Base-by-base conservation (phyloP, 768 basidiomycete species). In the Sarcodon sp. region DNA sequence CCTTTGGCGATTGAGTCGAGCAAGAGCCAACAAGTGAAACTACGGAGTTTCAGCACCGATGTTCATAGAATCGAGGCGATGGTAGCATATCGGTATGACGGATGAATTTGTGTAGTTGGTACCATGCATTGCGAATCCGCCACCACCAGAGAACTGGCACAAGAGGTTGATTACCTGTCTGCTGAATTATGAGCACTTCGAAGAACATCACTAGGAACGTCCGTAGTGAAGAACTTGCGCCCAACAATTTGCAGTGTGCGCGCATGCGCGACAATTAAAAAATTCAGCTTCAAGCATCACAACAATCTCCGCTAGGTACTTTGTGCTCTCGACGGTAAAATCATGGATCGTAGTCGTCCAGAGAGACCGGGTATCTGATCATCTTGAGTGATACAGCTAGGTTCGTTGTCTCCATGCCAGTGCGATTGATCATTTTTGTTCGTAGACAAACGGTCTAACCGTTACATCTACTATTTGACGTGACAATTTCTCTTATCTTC, bases 31-130 rank as follows among this genome's bases (percentile, higher is more conserved):
- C 87, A 89, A 58, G 87, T 99, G 64, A 91, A 96, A 65, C 75
- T 99, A 68, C 72, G 94, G 56, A 92, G 80, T 60, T 99, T 98
- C 67, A 93, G 88, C 64, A 99, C 96, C 4, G 93, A 97, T 63
- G 80, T 93, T n/a, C 96, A 99, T 61, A 80, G 89, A 49, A 88
- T 99, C 60, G 88, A 97, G 62, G 91, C 93, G 5, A 89, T 97
- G 87, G 94, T 98, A 43, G 92, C 93, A 4, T 98, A 97, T 69
- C 78, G 92, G 35, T 92, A 91, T 53, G 91, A 90, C 50, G 86
- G 85, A 54, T 87, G 70, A 60, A 47, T 27, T 27, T 27, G 21
- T 27, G 21, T 27, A 27, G 21, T n/a, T 27, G 21, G 21, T 27
- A 27, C 21, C 21, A 4, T 27, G 21, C 21, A 27, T 27, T 27